A percentile compares a stretch with the other conserved stretches of the same genome.
These are phyloP conservation scores for Lactarius hengduanensis DNA, from an alignment of 768 basidiomycete genomes.

Conservation along the genomic window DNA sequence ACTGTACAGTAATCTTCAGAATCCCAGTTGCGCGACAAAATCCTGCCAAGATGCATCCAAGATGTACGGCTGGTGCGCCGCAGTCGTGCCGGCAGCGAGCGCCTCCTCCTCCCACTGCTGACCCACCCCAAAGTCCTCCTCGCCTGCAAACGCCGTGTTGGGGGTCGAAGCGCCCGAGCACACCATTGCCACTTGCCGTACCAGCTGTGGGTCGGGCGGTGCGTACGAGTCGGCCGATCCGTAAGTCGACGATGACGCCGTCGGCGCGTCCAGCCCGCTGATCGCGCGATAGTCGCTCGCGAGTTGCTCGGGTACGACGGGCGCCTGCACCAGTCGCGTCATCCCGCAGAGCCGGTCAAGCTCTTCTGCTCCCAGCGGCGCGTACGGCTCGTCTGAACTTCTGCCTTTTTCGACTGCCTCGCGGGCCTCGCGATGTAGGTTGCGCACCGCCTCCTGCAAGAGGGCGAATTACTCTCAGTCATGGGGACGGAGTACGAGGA, in stretches of 20 bases:
- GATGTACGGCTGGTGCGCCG: conserved; percentile 34
- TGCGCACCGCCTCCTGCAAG: conserved; percentile 34
- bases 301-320: conserved; percentile 8
- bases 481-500: neutral
- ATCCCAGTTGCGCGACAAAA: conserved; percentile 68
- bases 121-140: conserved; percentile 18
- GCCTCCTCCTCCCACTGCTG: neutral
- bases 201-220: conserved; percentile 29
- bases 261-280: conserved; percentile 18
- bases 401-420: conserved; percentile 33
- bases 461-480: neutral
- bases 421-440: conserved; percentile 35
- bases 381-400: conserved; percentile 12
- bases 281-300: conserved; percentile 22
- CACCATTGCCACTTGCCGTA: conserved; percentile 26
- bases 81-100: neutral
- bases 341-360: conserved; percentile 38
- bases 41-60: conserved; percentile 65
- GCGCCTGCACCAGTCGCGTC: conserved; percentile 32
- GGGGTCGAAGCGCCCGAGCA: conserved; percentile 21
- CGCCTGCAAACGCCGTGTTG: conserved; percentile 21
- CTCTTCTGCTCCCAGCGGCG: conserved; percentile 30
- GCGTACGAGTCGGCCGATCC: conserved; percentile 35
- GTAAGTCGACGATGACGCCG: conserved; percentile 31
- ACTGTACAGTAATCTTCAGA: conserved; percentile 30